Evolutionary conservation across 202 grass and related monocot genomes (phyloP).

Genomic region (Hordeum pubiflorum): DNA sequence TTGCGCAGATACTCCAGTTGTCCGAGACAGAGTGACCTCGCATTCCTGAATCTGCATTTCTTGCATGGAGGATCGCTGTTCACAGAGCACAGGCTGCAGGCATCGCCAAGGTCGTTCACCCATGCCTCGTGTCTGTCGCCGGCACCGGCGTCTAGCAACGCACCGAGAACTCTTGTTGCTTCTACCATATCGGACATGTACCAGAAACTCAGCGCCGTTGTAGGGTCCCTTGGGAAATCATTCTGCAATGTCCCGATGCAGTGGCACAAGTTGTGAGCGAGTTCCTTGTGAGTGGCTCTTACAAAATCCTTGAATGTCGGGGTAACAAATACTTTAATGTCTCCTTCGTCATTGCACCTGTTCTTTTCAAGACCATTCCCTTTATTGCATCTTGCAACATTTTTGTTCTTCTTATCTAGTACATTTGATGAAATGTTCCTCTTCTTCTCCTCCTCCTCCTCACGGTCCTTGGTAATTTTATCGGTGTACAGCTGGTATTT

Average conservation of each 20-base stretch:
- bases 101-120: background rate
- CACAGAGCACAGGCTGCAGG: background rate
- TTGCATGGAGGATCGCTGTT: background rate
- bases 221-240: background rate
- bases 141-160: background rate
- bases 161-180: background rate
- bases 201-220: background rate
- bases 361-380: background rate
- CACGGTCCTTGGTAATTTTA: background rate
- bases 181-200: background rate
- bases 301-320: background rate
- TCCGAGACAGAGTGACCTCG: background rate
- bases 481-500: background rate
- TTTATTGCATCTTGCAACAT: background rate
- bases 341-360: background rate
- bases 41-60: background rate
- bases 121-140: background rate
- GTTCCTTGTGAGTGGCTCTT: background rate
- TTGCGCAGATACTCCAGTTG: background rate
- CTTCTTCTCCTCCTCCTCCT: conserved; percentile 6
- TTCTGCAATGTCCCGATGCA: background rate
- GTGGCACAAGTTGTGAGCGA: background rate
- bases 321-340: background rate
- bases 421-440: background rate
- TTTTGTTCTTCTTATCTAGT: background rate